Conservation (phyloP, 139 green algal species). For the Tetraselmis chui region DNA sequence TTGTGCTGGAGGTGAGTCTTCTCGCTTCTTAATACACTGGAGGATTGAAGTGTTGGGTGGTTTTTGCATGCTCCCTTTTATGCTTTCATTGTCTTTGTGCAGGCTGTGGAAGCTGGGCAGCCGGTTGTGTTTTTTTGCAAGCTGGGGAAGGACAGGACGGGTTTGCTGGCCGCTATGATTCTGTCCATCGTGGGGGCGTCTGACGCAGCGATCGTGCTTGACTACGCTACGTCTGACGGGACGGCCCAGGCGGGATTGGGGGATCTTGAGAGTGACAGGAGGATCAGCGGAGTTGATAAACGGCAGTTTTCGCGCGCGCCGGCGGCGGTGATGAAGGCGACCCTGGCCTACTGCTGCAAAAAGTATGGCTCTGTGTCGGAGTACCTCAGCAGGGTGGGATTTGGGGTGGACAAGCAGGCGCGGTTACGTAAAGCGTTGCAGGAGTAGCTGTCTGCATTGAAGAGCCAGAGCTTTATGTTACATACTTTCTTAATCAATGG, state of each 20-base stretch:
- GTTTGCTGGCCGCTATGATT: neutral
- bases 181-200: neutral
- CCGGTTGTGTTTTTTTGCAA: neutral
- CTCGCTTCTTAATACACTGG: too few relatives aligned
- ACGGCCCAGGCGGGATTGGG: neutral
- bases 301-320: neutral
- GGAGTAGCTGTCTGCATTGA: too few relatives aligned
- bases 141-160: conserved; percentile 1
- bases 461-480: too few relatives aligned
- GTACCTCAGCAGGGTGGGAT: neutral
- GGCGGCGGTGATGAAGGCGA: neutral
- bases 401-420: neutral
- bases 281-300: neutral
- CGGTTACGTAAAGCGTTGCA: too few relatives aligned
- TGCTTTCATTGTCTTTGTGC: too few relatives aligned
- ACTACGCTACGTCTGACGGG: neutral
- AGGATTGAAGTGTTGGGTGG: too few relatives aligned
- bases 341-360: neutral
- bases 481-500: too few relatives aligned
- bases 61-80: too few relatives aligned
- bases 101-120: neutral
- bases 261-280: neutral
- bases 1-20: neutral
- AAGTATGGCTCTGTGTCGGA: neutral
- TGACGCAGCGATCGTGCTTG: neutral